Base-by-base conservation (phyloP, 2,329 filamentous ascomycete species). In the Monosporascus sp. region DNA sequence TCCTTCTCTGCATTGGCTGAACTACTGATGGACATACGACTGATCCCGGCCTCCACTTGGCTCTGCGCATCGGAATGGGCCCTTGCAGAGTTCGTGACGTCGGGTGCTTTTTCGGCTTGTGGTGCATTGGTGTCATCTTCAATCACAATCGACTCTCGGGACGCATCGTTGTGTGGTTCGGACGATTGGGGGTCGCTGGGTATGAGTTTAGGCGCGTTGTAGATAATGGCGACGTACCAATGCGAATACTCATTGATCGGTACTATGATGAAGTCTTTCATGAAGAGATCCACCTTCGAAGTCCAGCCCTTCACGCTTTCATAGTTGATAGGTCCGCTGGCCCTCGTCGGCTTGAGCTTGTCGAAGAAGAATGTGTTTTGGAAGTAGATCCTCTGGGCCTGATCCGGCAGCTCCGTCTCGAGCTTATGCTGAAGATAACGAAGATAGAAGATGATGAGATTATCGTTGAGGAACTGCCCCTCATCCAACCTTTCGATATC, bases 211-310 rank as follows among this genome's bases (percentile, higher is more conserved):
- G 84, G 81, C 2, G 93, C 79, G 64, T 99, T 96, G 79, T 91
- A 96, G 50, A 99, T 93, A 52, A 99, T 93, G 16, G 91, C 91
- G 59, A 97, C 76, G 70, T 94, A 97, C 94, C 95, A 99, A 70
- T 99, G 94, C 1, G 78, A 73, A 60, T 84, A 77, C 66, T 97
- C 89, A 63, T 96, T 95, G 68, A 99, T 90, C 0, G 94, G 94
- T 7, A 99, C 88, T 11, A 97, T 79, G 54, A 97, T 85, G 68
- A 92, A 97, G 66, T 96, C 90, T 62, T 89, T 91, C 6, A 78
- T 80, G 64, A 97, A 89, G 8, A 99, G 72, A 65, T 99, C 89
- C 22, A 93, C 79, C 61, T 86, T 90, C 37, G 87, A 79, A 0
- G 94, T 97, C 94, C 94, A 99, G 44, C 84, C 82, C 67, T 87